phyloP scores from a whole-genome alignment of 202 grass and related monocot genomes.

The Carex sylvatica region DNA sequence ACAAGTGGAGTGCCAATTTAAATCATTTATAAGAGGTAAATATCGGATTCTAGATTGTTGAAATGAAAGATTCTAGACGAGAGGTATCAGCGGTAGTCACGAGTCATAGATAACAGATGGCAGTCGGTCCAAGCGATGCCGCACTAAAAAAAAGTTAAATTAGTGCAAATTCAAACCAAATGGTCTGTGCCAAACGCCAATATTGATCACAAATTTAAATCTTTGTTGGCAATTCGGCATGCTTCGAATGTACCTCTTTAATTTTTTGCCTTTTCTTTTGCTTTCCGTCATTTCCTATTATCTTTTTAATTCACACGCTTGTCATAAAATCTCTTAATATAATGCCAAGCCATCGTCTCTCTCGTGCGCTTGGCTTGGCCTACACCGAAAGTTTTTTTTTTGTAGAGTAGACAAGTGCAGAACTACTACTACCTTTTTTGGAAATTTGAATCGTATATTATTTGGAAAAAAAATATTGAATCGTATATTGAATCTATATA shows the following conservation, averaged over 20 bases:
- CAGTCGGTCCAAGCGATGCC: background rate
- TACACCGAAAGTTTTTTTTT: background rate
- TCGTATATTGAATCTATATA: background rate
- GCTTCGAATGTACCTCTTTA: background rate
- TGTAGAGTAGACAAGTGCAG: background rate
- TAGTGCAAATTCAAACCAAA: constrained; percentile 3
- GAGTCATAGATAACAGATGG: too few species aligned
- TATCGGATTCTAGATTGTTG: too few species aligned
- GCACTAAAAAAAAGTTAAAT: constrained; percentile 4
- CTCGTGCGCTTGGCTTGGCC: background rate
- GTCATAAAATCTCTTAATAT: background rate
- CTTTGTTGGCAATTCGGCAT: background rate
- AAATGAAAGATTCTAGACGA: too few species aligned
- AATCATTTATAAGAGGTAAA: too few species aligned
- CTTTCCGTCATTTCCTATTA: background rate
- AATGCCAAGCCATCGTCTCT: background rate
- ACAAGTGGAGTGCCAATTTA: too few species aligned
- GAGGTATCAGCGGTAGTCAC: too few species aligned
- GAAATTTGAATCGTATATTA: background rate
- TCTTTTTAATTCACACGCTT: background rate
- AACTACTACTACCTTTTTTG: background rate
- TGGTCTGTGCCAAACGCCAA: constrained; percentile 10
- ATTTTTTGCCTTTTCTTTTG: background rate
- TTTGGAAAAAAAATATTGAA: background rate
- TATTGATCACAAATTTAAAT: background rate